Evolutionary conservation across 1,284 basidiomycete species (phyloP), one percentile per base, ranked within the genome.

Genomic region (Fomes fomentarius): DNA sequence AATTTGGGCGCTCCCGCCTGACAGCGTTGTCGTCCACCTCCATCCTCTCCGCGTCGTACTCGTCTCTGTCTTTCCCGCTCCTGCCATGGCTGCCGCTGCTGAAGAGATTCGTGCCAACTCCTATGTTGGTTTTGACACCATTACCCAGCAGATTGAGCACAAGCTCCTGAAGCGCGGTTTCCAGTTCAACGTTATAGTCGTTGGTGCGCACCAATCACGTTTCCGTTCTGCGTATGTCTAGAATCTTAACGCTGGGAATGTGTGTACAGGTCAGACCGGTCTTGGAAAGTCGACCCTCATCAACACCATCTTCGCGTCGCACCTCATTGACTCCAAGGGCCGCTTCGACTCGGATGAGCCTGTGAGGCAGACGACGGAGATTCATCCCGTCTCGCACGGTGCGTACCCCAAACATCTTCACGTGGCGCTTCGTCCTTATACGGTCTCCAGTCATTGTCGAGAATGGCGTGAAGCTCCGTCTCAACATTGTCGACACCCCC

Each of bases 401-500:
- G 63, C 65, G 91, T 77, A 4, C 33, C 41, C 24, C 26, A 9
- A 11, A 6, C 8, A 15, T 7, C 3, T 6, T 14, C 39, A 14
- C 30, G 39, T 14, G 28, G 10, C 28, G 6, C 37, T 5, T 1
- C 4, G 12, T 15, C 15, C 26, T 46, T 10, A 22, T 31, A 50
- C 22, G 42, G 26, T 25, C 17, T 44, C 19, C 64, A 97, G 96
- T 97, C 61, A 94, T 99, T 62, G 88, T 91, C 50, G 96, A 99
- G 74, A 98, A 98, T 65, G 94, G 94, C 51, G 96, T 99, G 57
- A 90, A 89, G 71, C 85, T 99, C 58, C 87, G 93, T 52, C 79
- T 99, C 66, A 99, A 99, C 83, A 98, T 99, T 63, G 94, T 99
- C 65, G 97, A 99, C 75, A 99, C 97, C 6, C 96, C 96, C 50